Percentiles rank a stretch among this genome's conserved stretches.
These are phyloP conservation scores for Wickerhamiella pararugosa DNA, from an alignment of 1,139 yeast genomes.

Conservation along the genomic window DNA sequence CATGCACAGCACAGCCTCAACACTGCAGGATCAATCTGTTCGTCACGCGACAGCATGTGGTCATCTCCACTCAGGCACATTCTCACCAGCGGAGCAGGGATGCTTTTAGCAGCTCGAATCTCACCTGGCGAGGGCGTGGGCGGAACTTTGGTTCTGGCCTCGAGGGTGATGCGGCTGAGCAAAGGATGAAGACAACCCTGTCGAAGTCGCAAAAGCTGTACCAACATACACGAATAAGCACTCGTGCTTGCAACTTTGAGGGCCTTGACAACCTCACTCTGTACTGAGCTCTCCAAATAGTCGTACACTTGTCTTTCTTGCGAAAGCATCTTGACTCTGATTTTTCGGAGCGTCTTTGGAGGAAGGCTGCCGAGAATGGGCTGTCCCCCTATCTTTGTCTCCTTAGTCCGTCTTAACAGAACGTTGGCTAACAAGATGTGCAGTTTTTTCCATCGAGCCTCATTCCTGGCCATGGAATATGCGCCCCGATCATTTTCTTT, in stretches of 20 bases:
- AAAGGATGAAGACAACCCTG: conserved; percentile 85
- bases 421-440: conserved; percentile 64
- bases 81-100: no score
- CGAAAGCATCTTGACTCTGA: conserved; percentile 35
- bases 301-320: conserved; percentile 44
- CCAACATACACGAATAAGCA: conserved; percentile 36
- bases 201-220: conserved; percentile 61
- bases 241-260: conserved; percentile 37
- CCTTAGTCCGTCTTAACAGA: conserved; percentile 65
- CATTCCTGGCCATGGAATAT: not conserved
- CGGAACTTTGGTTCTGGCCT: no score
- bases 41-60: not conserved
- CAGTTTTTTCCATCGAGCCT: conserved; percentile 21
- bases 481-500: not conserved
- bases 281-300: conserved; percentile 16
- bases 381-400: conserved; percentile 60
- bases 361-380: conserved; percentile 53
- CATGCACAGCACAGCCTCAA: not conserved
- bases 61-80: no score
- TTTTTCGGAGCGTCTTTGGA: conserved; percentile 37
- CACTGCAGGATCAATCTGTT: not conserved
- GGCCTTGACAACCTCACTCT: conserved; percentile 44
- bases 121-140: not conserved
- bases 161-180: conserved; percentile 32
- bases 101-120: conserved; percentile 9